Conservation (phyloP, 2,329 filamentous ascomycete genomes). For the Penicillium hordei region DNA sequence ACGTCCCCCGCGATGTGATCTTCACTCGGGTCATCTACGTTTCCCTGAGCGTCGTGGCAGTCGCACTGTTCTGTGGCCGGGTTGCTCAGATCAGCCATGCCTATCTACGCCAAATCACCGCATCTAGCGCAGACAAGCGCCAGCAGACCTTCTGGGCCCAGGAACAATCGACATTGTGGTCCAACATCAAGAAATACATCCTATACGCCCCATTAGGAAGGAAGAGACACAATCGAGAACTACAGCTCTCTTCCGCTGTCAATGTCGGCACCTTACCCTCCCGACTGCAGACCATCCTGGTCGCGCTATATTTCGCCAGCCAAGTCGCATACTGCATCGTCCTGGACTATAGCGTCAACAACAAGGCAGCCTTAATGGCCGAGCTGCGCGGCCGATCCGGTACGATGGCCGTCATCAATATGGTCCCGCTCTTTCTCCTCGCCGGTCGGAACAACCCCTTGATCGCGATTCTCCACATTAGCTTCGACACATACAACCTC, state of each 20-base stretch:
- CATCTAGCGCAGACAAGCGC: slow-evolving; percentile 34
- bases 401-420: slow-evolving; percentile 79
- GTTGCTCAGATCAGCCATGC: slow-evolving; percentile 46
- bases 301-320: slow-evolving; percentile 65
- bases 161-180: slow-evolving; percentile 44
- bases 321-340: slow-evolving; percentile 72
- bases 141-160: slow-evolving; percentile 49
- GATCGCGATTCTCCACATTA: slow-evolving; percentile 76
- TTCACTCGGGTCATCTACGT: slow-evolving; percentile 43
- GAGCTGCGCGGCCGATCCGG: slow-evolving; percentile 85
- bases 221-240: slow-evolving; percentile 74
- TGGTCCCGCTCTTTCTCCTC: slow-evolving; percentile 86
- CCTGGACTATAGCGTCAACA: slow-evolving; percentile 45
- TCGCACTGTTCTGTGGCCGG: slow-evolving; percentile 43
- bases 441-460: slow-evolving; percentile 92
- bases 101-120: slow-evolving; percentile 47
- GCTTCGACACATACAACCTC: slow-evolving; percentile 95
- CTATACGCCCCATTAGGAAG: slow-evolving; percentile 66
- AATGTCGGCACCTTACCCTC: slow-evolving; percentile 76
- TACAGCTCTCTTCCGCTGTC: slow-evolving; percentile 66
- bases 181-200: slow-evolving; percentile 48
- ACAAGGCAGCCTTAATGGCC: slow-evolving; percentile 63
- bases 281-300: slow-evolving; percentile 71
- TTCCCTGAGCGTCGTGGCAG: slow-evolving; percentile 35
- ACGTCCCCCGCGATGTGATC: slow-evolving; percentile 41